These are phyloP conservation scores for Spergularia marina DNA, from an alignment of 148 eudicot genomes.

Conservation along the genomic window DNA sequence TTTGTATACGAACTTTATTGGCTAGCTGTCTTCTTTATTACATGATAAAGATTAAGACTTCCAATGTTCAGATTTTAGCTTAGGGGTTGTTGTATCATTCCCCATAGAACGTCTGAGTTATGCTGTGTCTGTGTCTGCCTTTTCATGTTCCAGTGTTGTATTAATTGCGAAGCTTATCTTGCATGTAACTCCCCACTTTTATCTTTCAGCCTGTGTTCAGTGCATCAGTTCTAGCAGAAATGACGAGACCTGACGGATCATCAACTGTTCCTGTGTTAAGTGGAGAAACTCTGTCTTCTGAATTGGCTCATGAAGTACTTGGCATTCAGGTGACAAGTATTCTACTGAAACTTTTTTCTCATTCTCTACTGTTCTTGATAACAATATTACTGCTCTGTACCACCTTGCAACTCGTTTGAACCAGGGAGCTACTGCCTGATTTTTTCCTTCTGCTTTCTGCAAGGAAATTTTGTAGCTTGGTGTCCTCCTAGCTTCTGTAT, in stretches of 20 bases:
- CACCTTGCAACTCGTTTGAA: not conserved
- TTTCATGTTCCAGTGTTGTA: not conserved
- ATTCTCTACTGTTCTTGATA: not conserved
- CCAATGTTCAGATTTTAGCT: not conserved
- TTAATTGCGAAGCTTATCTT: not conserved
- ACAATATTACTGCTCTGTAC: not conserved
- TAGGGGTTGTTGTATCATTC: no score
- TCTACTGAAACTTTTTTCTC: not conserved
- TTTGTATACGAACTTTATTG: not conserved
- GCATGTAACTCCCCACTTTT: slow-evolving; percentile 9
- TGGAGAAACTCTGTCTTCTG: slow-evolving; percentile 80
- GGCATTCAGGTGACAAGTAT: slow-evolving; percentile 64
- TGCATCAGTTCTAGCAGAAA: slow-evolving; percentile 81
- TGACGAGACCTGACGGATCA: slow-evolving; percentile 84
- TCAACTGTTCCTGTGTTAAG: slow-evolving; percentile 59
- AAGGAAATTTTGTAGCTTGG: slow-evolving; percentile 88
- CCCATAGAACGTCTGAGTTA: not conserved
- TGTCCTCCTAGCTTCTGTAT: slow-evolving; percentile 78
- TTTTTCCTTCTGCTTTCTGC: slow-evolving; percentile 42
- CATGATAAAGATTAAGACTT: not conserved
- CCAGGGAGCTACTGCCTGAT: not conserved
- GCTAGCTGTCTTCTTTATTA: not conserved
- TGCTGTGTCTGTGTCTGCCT: not conserved
- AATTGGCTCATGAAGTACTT: slow-evolving; percentile 81
- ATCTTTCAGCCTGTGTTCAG: slow-evolving; percentile 76